These are phyloP conservation scores for Stenocarpella maydis DNA, from an alignment of 2,329 filamentous ascomycete genomes.

Conservation along the genomic window DNA sequence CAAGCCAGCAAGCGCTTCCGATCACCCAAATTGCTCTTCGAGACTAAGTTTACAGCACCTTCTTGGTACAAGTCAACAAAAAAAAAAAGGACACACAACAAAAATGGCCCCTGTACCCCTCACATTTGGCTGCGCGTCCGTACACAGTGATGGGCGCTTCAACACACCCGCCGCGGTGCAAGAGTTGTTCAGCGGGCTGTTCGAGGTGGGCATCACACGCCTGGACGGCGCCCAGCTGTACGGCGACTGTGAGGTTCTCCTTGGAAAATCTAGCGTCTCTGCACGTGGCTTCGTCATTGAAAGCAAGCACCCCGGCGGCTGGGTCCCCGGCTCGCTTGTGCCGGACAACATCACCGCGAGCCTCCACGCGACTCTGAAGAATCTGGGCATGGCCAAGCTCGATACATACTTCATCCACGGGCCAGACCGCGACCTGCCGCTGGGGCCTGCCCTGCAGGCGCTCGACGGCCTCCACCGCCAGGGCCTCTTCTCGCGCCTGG, in stretches of 20 bases:
- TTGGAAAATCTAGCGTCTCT: constrained; percentile 16
- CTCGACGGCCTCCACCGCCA: not conserved
- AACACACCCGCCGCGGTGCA: not conserved
- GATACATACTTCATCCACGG: not conserved
- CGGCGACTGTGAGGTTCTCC: constrained; percentile 22
- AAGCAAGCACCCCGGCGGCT: constrained; percentile 27
- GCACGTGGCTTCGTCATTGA: constrained; percentile 14
- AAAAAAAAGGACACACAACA: not conserved
- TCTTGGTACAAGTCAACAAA: not conserved
- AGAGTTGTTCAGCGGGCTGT: not conserved
- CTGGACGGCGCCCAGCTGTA: constrained; percentile 31
- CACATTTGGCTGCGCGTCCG: not conserved
- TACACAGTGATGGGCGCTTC: not conserved
- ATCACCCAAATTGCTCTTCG: not conserved
- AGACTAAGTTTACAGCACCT: not conserved
- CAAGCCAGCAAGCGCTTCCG: not conserved
- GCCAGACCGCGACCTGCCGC: not conserved
- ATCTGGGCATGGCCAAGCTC: not conserved
- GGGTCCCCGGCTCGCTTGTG: constrained; percentile 15
- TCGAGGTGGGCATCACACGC: constrained; percentile 11
- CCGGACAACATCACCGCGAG: not conserved
- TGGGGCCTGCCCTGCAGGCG: not conserved
- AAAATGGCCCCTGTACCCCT: not conserved
- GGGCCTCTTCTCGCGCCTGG: not conserved
- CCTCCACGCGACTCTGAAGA: not conserved